These are phyloP conservation scores for Exophiala sp. DNA, from an alignment of 2,329 filamentous ascomycete species.

Conservation along the genomic window DNA sequence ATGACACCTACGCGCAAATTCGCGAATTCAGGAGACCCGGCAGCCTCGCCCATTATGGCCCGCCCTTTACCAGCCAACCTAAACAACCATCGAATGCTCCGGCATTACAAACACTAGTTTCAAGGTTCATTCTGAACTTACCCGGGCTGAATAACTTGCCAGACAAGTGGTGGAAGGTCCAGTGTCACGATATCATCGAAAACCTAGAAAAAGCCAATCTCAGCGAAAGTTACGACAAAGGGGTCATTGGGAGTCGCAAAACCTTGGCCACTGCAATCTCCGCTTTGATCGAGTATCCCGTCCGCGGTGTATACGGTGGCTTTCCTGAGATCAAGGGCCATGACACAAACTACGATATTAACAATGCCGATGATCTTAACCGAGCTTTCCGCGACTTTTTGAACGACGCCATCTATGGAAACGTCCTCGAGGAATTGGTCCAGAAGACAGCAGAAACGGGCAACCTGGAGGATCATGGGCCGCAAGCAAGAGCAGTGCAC, in stretches of 20 bases:
- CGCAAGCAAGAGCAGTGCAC: slow-evolving; percentile 57
- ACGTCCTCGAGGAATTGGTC: slow-evolving; percentile 61
- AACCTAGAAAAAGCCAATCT: slow-evolving; percentile 62
- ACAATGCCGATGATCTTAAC: slow-evolving; percentile 55
- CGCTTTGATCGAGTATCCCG: slow-evolving; percentile 62
- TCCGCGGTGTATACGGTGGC: slow-evolving; percentile 60
- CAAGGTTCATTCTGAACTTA: slow-evolving; percentile 57
- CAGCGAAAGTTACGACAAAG: slow-evolving; percentile 78
- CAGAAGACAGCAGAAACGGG: slow-evolving; percentile 54
- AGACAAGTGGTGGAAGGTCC: slow-evolving; percentile 59
- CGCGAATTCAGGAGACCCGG: slow-evolving; percentile 62
- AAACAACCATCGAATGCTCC: slow-evolving; percentile 51
- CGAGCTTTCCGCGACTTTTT: slow-evolving; percentile 62
- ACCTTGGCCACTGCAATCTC: slow-evolving; percentile 67
- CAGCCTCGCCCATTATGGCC: slow-evolving; percentile 62
- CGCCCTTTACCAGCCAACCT: slow-evolving; percentile 51
- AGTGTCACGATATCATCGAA: slow-evolving; percentile 54
- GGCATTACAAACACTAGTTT: slow-evolving; percentile 62
- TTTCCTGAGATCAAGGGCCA: slow-evolving; percentile 37
- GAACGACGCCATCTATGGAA: slow-evolving; percentile 61
- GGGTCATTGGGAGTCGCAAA: slow-evolving; percentile 65
- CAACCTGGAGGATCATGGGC: slow-evolving; percentile 59
- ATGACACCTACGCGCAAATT: slow-evolving; percentile 59
- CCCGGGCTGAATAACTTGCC: slow-evolving; percentile 62
- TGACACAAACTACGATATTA: slow-evolving; percentile 50